These are phyloP conservation scores for Verticillium dahliae DNA, from an alignment of 2,329 filamentous ascomycete genomes.

Conservation along the genomic window DNA sequence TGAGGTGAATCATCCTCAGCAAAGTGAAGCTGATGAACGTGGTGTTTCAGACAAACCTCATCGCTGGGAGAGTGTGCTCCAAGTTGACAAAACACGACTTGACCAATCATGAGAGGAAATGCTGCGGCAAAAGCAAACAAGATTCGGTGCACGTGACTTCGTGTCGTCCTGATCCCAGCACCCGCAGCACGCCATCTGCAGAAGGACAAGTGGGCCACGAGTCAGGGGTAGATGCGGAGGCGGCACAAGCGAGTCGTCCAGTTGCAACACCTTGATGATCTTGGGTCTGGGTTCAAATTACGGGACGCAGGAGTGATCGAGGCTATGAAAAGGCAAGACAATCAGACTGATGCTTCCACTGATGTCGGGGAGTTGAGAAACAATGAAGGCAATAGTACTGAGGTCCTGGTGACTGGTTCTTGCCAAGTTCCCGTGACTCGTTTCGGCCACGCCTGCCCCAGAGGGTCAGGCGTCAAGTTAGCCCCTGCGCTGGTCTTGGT, in stretches of 20 bases:
- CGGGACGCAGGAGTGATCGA: not conserved
- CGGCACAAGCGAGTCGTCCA: not conserved
- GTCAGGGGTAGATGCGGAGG: not conserved
- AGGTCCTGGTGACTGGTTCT: not conserved
- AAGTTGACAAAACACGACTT: not conserved
- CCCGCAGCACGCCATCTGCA: not conserved
- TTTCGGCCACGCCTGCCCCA: not conserved
- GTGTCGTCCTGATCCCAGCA: not conserved
- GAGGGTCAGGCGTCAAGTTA: not conserved
- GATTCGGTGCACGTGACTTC: not conserved
- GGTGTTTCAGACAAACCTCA: not conserved
- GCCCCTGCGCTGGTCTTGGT: not conserved
- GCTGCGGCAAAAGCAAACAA: not conserved
- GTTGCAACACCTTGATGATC: not conserved
- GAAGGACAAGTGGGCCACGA: not conserved
- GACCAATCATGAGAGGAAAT: not conserved
- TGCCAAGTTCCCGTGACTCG: not conserved
- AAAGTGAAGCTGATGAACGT: not conserved
- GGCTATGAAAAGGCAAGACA: not conserved
- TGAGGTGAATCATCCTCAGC: not conserved
- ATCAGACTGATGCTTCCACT: too few relatives aligned
- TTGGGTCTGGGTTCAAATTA: not conserved
- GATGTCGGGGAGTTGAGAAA: too few relatives aligned
- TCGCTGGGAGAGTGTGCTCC: not conserved
- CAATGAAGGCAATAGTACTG: not conserved